phyloP scores from a whole-genome alignment of 2,329 filamentous ascomycete species.

The Arthrocladium fulminans region DNA sequence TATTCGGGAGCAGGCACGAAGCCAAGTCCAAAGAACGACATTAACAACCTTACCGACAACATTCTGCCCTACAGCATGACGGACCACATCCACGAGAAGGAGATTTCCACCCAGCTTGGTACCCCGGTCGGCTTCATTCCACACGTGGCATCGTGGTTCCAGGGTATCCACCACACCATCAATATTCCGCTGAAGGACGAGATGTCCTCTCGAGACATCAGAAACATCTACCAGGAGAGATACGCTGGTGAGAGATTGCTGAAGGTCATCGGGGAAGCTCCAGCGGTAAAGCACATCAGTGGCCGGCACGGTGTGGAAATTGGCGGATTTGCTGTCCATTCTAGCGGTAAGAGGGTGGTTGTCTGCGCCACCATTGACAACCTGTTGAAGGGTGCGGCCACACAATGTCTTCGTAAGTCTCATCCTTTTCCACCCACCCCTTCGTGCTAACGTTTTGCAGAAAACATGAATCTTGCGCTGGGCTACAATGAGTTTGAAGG shows the following conservation, averaged over 20 bases:
- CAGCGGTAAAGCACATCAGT: conserved; percentile 73
- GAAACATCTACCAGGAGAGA: conserved; percentile 89
- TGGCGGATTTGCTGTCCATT: conserved; percentile 90
- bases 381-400: conserved; percentile 83
- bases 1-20: conserved; percentile 95
- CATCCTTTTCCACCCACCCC: neutral
- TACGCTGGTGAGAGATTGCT: conserved; percentile 94
- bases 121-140: conserved; percentile 74
- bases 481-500: conserved; percentile 84
- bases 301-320: conserved; percentile 86
- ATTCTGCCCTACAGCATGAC: conserved; percentile 85
- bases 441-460: conserved; percentile 31
- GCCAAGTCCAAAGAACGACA: conserved; percentile 87
- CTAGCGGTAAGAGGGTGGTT: conserved; percentile 81
- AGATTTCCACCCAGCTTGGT: conserved; percentile 73
- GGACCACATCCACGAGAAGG: conserved; percentile 89
- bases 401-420: conserved; percentile 77
- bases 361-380: conserved; percentile 92
- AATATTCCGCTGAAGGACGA: conserved; percentile 75
- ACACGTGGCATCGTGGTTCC: conserved; percentile 94
- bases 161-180: conserved; percentile 88
- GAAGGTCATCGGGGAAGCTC: conserved; percentile 81
- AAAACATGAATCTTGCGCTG: conserved; percentile 91
- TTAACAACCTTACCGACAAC: conserved; percentile 73
- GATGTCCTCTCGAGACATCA: conserved; percentile 85